Base-by-base conservation (phyloP, 768 basidiomycete genomes). In the Wakefieldia striispora region DNA sequence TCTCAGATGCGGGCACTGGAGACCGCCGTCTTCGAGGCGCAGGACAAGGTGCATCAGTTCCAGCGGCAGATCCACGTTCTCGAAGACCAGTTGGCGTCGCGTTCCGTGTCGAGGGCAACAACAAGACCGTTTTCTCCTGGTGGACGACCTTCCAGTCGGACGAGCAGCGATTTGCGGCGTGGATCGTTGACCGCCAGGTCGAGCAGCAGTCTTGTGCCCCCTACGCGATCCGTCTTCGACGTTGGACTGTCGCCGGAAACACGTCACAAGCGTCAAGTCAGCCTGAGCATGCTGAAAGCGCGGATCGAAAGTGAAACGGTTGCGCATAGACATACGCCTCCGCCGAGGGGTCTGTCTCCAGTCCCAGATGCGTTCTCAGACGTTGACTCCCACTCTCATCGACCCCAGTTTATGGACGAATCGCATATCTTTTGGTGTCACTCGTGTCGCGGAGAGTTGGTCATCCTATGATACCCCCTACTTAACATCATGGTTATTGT, bases 401-500 rank as follows among this genome's bases (percentile, higher is more conserved):
- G 84, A 44, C 77, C 86, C 3, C 88, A 90, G 61, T 92, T 91
- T 63, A 71, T 91, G 71, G 91, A 93, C 59, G 90, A 92, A 57
- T 83, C 89, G 23, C 90, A 92, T 63, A 81, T 93, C 16, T 92
- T 93, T 70, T 93, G 91, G 89, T 93, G 90, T 70, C 78, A 83
- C 61, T 81, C 86, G 17, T 93, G 90, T 74, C 75, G 72, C 42
- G 90, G 90, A 40, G 90, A 93, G 66, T 69, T 92, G 35, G 87
- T 93, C 35, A 82, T 92, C 53, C 70, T 93, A 50, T 68, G 56
- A 66, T 65, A 57, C 47, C 29, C 26, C 11, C 14, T 49, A 36
- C 34, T 49, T 47, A 29, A 40, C 36, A 45, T 14, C 2, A 6
- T 17, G 2, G 20, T 20, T 37, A 35, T 23, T 20, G 3, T 21